phyloP scores from a whole-genome alignment of 805 yeast genomes.

The Candida maltosa region DNA sequence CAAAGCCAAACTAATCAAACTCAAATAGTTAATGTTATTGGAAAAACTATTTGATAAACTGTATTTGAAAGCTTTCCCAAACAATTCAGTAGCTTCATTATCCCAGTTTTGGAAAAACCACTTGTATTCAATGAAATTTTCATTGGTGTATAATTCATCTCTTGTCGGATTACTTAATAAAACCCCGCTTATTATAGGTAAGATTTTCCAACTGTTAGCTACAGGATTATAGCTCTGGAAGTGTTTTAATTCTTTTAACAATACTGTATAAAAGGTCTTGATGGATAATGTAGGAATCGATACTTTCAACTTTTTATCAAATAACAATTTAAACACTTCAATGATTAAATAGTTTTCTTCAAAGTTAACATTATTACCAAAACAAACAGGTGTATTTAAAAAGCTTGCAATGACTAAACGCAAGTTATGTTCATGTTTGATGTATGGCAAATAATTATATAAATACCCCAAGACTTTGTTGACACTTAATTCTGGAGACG shows the following conservation, averaged over 20 bases:
- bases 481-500: slow-evolving; percentile 28
- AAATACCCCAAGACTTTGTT: slow-evolving; percentile 41
- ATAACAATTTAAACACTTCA: slow-evolving; percentile 46
- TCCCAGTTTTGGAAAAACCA: slow-evolving; percentile 39
- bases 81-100: slow-evolving; percentile 21
- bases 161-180: slow-evolving; percentile 33
- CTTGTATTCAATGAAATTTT: slow-evolving; percentile 21
- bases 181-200: slow-evolving; percentile 48
- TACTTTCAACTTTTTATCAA: slow-evolving; percentile 43
- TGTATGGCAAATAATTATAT: slow-evolving; percentile 48
- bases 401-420: slow-evolving; percentile 42
- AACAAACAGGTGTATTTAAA: slow-evolving; percentile 39
- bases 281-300: slow-evolving; percentile 49
- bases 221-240: slow-evolving; percentile 26
- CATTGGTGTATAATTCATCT: slow-evolving; percentile 26
- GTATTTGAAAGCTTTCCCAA: slow-evolving; percentile 21
- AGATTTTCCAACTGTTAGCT: slow-evolving; percentile 41
- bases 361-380: slow-evolving; percentile 17
- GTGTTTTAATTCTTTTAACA: slow-evolving; percentile 30
- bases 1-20: slow-evolving; percentile 34
- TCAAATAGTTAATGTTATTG: slow-evolving; percentile 22
- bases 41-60: slow-evolving; percentile 20
- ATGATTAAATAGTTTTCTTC: slow-evolving; percentile 35
- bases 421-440: slow-evolving; percentile 46
- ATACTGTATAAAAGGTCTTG: slow-evolving; percentile 37